Percentiles rank a stretch among this genome's conserved stretches.
Conservation (phyloP, 495 filamentous ascomycete species). For the Talaromyces adpressus region DNA sequence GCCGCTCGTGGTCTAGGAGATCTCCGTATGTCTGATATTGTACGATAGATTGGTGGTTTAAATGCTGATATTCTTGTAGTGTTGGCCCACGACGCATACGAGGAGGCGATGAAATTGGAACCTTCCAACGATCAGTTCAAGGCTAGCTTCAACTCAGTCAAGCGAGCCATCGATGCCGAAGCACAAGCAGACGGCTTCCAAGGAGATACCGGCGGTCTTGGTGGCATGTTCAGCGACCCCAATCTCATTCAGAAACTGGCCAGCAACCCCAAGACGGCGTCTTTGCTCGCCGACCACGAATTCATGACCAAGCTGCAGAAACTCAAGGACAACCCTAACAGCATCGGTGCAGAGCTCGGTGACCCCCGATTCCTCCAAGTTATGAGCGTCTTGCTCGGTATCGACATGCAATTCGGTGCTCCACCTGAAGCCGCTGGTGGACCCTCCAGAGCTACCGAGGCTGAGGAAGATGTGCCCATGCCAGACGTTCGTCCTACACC, state of each 20-base stretch:
- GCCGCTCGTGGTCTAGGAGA: constrained; percentile 83
- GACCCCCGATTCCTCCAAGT: constrained; percentile 93
- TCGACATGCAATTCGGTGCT: constrained; percentile 82
- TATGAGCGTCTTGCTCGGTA: constrained; percentile 84
- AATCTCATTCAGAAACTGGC: constrained; percentile 84
- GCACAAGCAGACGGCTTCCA: constrained; percentile 57
- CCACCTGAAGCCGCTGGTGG: constrained; percentile 42
- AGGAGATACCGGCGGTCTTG: constrained; percentile 67
- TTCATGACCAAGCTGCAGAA: constrained; percentile 89
- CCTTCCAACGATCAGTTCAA: constrained; percentile 89
- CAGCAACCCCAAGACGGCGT: constrained; percentile 84
- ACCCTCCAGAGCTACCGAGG: constrained; percentile 37
- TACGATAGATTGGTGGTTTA: neutral
- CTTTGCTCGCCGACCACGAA: constrained; percentile 70
- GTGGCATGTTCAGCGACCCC: constrained; percentile 89
- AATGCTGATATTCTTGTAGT: constrained; percentile 33
- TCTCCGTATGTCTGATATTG: constrained; percentile 45
- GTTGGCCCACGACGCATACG: constrained; percentile 80
- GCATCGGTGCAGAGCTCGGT: constrained; percentile 68
- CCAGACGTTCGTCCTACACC: constrained; percentile 54
- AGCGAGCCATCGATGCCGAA: constrained; percentile 82
- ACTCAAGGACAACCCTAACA: constrained; percentile 72
- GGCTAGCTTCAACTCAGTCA: constrained; percentile 71
- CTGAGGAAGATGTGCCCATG: constrained; percentile 74
- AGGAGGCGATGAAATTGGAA: constrained; percentile 85